Evolutionary conservation across 495 filamentous ascomycete species (phyloP).

Genomic region (Trichocladium antarcticum): DNA sequence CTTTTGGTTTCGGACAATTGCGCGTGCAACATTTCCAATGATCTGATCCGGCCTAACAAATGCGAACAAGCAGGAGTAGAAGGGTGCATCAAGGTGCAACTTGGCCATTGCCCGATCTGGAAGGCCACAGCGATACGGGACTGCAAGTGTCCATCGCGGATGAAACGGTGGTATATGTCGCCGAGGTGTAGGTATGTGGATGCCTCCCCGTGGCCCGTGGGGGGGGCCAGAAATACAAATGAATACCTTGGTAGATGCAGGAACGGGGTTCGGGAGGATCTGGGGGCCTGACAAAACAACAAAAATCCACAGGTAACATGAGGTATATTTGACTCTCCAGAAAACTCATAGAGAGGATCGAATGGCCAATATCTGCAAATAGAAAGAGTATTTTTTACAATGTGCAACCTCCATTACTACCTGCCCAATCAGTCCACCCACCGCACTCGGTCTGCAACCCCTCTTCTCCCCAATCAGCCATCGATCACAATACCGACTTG

Average conservation of each 20-base stretch:
- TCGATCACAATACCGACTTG: neutral
- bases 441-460: neutral
- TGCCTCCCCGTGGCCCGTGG: too few relatives aligned
- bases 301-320: too few relatives aligned
- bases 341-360: too few relatives aligned
- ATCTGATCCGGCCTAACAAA: neutral
- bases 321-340: too few relatives aligned
- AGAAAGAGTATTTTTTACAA: too few relatives aligned
- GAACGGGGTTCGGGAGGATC: neutral
- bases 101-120: conserved; percentile 13
- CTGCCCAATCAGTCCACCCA: conserved; percentile 6
- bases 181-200: too few relatives aligned
- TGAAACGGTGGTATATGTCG: conserved; percentile 5
- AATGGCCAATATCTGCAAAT: too few relatives aligned
- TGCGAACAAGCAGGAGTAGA: neutral
- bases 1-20: neutral
- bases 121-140: conserved; percentile 18
- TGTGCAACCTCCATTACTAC: too few relatives aligned
- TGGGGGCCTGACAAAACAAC: too few relatives aligned
- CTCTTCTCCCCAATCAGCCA: neutral
- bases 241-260: neutral
- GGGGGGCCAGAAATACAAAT: too few relatives aligned
- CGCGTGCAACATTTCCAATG: neutral
- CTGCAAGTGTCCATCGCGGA: conserved; percentile 8
- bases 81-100: conserved; percentile 5